phyloP scores from a whole-genome alignment of 805 yeast genomes.

The Saccharomycopsis oosterbeekiorum region DNA sequence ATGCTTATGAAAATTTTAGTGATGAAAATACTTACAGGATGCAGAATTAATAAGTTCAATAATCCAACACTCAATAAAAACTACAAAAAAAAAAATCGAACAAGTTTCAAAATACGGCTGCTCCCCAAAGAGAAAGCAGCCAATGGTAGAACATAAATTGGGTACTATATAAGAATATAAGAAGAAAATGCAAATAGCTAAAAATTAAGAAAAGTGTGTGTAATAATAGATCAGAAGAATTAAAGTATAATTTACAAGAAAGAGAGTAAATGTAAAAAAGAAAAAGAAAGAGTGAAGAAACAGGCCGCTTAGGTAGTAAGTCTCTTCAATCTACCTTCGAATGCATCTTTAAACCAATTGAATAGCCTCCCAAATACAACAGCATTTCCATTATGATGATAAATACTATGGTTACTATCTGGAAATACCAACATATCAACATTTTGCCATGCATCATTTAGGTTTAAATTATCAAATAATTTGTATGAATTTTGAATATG shows the following conservation, averaged over 20 bases:
- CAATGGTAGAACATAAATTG: background rate
- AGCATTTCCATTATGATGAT: slow-evolving; percentile 66
- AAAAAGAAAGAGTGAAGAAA: background rate
- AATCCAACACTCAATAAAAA: too few species aligned
- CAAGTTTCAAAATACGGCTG: background rate
- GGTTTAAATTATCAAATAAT: slow-evolving; percentile 63
- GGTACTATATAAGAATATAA: background rate
- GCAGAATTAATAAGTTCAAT: too few species aligned
- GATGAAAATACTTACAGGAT: too few species aligned
- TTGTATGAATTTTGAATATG: slow-evolving; percentile 84
- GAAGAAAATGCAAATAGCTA: background rate
- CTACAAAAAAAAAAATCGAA: too few species aligned
- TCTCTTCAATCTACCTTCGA: slow-evolving; percentile 29
- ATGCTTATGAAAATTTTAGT: too few species aligned
- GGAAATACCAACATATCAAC: slow-evolving; percentile 87
- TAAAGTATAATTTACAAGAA: background rate
- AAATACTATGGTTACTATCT: slow-evolving; percentile 82
- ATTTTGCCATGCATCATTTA: slow-evolving; percentile 41
- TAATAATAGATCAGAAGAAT: background rate
- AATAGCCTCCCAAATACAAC: slow-evolving; percentile 64
- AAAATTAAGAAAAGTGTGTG: background rate
- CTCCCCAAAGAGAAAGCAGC: background rate
- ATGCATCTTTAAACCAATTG: slow-evolving; percentile 59
- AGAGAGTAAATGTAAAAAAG: background rate
- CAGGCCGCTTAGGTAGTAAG: background rate